Base-by-base conservation (phyloP, 345 rosid species). In the Salix dunnii region DNA sequence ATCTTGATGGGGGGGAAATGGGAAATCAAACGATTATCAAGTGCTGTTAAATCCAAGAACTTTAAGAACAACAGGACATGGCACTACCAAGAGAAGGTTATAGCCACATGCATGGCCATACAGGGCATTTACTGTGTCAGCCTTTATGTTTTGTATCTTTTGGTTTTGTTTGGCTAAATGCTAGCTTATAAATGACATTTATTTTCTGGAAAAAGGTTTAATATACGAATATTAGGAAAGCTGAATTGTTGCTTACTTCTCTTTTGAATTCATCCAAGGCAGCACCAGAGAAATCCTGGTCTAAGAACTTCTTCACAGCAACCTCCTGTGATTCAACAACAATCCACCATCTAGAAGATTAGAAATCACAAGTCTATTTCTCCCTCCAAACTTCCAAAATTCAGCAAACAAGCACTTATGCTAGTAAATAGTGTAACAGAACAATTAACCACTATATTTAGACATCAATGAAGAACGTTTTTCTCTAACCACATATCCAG, bases 231-330 rank as follows among this genome's bases (percentile, higher is more conserved):
- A 80, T 31, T 68, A 74, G 13, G 25, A 77, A 64, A 60, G 76
- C 51, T 68, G 71, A 74, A 4, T 49, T 68, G 70, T 79, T 78
- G 83, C 96, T 94, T 92, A 94, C 99, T 86, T 96, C 99, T 76
- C 98, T 89, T 88, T 86, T 94, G 83, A 96, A 96, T 89, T 96
- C 99, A 60, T 87, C 93, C 84, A 96, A 88, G 76, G 98, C 98
- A 81, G 90, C 97, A 64, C 98, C 99, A 28, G 97, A 96, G 90
- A 96, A 94, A 86, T 92, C 99, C 87, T 96, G 99, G 80, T 96
- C 99, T 83, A 96, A 86, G 84, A 94, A 96, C 88, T 96, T 96
- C 91, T 96, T 96, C 74, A 96, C 99, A 31, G 99, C 98, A 75
- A 94, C 99, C 90, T 96, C 99, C 99, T 96, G 89, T 35, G 73